Percentiles rank a stretch among this genome's conserved stretches.
Conservation (phyloP, 2,329 filamentous ascomycete species). For the Zarea fungicola region DNA sequence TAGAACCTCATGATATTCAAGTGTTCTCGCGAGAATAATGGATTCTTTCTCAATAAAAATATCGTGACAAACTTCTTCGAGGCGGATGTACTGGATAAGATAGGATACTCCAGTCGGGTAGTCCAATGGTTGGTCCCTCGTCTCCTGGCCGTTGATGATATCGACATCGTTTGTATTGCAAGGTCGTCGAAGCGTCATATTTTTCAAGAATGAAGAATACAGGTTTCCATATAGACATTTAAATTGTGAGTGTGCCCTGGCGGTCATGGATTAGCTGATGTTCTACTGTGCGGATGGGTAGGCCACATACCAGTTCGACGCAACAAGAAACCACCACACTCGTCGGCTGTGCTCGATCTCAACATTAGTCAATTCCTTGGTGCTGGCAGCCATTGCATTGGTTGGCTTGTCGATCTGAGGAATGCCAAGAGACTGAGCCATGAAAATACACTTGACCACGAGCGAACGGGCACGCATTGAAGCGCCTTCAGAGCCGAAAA, state of each 20-base stretch:
- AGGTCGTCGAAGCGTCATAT: not conserved
- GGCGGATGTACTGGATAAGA: not conserved
- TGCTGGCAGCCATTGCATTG: not conserved
- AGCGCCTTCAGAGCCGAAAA: not conserved
- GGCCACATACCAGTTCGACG: not conserved
- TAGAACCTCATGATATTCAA: not conserved
- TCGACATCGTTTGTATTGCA: not conserved
- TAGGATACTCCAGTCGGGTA: not conserved
- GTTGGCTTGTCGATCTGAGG: not conserved
- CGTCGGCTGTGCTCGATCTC: not conserved
- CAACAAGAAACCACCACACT: not conserved
- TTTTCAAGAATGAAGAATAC: not conserved
- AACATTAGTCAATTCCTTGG: not conserved
- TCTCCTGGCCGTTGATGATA: not conserved
- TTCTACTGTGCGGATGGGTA: not conserved
- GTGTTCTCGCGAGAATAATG: not conserved
- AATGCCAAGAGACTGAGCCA: not conserved
- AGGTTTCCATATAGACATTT: not conserved
- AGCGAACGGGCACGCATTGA: not conserved
- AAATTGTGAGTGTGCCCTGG: not conserved
- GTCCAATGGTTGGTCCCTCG: not conserved
- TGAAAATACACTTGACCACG: not conserved
- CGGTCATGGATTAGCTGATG: not conserved
- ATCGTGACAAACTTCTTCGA: conserved; percentile 2
- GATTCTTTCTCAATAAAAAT: not conserved